Conservation (phyloP, 2,329 filamentous ascomycete genomes). For the Diaporthe sp. region DNA sequence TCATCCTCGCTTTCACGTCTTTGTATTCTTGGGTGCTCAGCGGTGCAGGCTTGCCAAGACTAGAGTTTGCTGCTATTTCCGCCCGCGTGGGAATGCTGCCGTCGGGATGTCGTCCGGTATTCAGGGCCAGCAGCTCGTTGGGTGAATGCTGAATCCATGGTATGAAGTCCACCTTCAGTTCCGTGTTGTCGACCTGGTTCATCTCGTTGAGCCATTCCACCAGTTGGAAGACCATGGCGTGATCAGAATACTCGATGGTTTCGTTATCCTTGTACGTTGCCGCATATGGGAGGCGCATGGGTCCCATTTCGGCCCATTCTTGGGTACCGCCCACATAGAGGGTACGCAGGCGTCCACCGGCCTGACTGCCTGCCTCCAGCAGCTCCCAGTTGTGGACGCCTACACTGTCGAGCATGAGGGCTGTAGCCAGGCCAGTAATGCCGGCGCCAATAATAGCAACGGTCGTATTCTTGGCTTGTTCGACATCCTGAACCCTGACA, state of each 20-base stretch:
- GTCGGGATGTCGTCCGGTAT: conserved; percentile 56
- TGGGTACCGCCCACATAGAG: conserved; percentile 72
- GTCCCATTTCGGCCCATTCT: conserved; percentile 74
- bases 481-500: conserved; percentile 62
- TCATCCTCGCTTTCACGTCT: neutral
- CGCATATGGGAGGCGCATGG: conserved; percentile 74
- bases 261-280: conserved; percentile 66
- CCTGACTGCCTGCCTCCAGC: conserved; percentile 70
- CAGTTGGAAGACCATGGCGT: conserved; percentile 75
- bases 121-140: conserved; percentile 44
- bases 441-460: conserved; percentile 78
- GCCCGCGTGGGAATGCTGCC: conserved; percentile 67
- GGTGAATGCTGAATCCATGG: conserved; percentile 72
- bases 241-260: conserved; percentile 72
- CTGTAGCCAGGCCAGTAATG: conserved; percentile 75
- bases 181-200: conserved; percentile 61
- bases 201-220: conserved; percentile 71
- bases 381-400: conserved; percentile 74
- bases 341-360: conserved; percentile 78
- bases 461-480: conserved; percentile 67
- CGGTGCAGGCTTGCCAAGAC: conserved; percentile 47
- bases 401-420: conserved; percentile 62
- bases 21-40: neutral
- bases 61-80: conserved; percentile 62
- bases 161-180: conserved; percentile 71